Conservation (phyloP, 768 basidiomycete genomes). For the Amanita molliuscula region DNA sequence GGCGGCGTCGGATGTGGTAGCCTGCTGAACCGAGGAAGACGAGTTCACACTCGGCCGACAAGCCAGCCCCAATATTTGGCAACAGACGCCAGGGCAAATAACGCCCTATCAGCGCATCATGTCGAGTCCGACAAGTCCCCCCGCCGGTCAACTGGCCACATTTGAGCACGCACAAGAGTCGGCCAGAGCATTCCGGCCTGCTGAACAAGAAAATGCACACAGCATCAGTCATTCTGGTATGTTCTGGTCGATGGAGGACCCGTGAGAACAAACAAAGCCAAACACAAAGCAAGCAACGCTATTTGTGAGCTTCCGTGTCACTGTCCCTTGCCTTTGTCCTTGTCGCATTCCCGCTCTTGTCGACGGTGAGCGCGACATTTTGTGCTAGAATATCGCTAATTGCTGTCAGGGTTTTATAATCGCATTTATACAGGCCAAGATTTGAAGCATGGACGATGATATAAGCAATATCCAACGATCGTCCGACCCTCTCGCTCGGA, state of each 20-base stretch:
- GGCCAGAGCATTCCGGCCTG: not conserved
- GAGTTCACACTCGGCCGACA: too few relatives aligned
- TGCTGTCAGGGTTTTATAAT: not conserved
- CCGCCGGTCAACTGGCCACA: not conserved
- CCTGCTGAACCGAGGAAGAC: too few relatives aligned
- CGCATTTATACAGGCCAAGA: not conserved
- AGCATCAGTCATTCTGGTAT: not conserved
- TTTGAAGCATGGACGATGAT: not conserved
- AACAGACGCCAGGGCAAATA: not conserved
- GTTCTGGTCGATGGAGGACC: not conserved
- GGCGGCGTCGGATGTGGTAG: too few relatives aligned
- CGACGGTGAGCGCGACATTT: not conserved
- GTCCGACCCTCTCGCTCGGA: not conserved
- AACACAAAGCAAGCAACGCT: not conserved
- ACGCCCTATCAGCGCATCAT: not conserved
- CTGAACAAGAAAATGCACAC: not conserved
- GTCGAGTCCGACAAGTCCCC: not conserved
- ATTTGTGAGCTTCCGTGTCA: not conserved
- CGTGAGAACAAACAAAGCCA: not conserved
- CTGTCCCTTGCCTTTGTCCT: not conserved
- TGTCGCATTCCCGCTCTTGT: not conserved
- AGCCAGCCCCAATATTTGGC: conserved; percentile 1
- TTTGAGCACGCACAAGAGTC: not conserved
- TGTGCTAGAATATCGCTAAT: not conserved
- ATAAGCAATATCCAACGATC: not conserved